Evolutionary conservation across 352 stramenopile genomes (phyloP), one percentile per base, ranked within the genome.

Genomic region (Pythium pyrilobum): DNA sequence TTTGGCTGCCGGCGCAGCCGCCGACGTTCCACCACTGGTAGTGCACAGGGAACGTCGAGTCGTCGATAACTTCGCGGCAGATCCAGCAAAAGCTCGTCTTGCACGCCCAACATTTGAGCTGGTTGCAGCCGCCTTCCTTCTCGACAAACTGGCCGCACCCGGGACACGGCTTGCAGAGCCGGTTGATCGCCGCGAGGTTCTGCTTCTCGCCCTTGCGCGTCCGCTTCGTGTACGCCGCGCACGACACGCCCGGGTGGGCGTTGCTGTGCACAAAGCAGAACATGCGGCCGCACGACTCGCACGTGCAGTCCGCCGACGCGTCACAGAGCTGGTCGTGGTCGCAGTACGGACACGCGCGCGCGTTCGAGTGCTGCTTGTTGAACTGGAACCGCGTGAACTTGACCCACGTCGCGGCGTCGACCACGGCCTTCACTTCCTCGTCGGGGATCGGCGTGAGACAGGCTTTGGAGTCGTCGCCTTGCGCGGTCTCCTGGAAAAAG

Each of bases 51-150:
- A 96, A 96, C 16, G 89, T 75, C 21, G 72, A 74, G 45, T 86
- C 78, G 47, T 96, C 89, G 33, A 97, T 82, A 29, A 90, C 49
- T 49, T 74, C 59, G 20, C 74, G 59, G 33, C 89, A 97, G 24
- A 95, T 80, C 86, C 87, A 97, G 63, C 89, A 96, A 61, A 96
- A 97, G 53, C 81, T 81, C 25, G 71, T 86, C 18, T 59, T 69
- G 62, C 87, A 96, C 24, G 81, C 77, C 13, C 79, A 68, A 47
- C 87, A 96, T 54, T 88, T 92, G 67, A 97, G 95, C 59, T 96
- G 87, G 56, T 96, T 96, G 60, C 89, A 97, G 1, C 87, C 87
- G n/a, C 81, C 81, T 33, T 81, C 81, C 55, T 96, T 96, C 42
- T 93, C 86, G 13, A 96, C 81, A 21, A 79, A 70, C 41, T 84